Evolutionary conservation across 1,284 basidiomycete genomes (phyloP), one percentile per base, ranked within the genome.

Genomic region (Ceratobasidium sp.): DNA sequence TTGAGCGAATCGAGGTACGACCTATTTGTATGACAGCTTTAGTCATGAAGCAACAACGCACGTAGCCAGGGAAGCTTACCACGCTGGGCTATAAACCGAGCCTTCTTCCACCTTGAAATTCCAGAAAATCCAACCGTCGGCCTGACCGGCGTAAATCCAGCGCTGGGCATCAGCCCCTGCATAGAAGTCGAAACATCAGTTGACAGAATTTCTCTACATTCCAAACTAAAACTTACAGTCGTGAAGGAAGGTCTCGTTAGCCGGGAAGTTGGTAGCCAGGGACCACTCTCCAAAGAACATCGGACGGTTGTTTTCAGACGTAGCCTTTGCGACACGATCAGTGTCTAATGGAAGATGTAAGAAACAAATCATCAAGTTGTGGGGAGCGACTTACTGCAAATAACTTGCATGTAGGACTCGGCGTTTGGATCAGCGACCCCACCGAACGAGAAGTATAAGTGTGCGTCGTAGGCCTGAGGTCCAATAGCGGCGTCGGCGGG

Each of bases 51-150:
- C n/a, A n/a, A n/a, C n/a, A n/a, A n/a, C n/a, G n/a, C n/a, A 42
- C 15, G 12, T 6, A 44, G 18, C 20, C 56, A 15, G 28, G 51
- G 26, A 15, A n/a, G 51, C 77, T 49, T 66, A 78, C 78, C 76
- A 78, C 10, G 66, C 64, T 5, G 63, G 68, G 33, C 49, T 46
- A 12, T 63, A 55, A 3, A 67, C 28, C n/a, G 79, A 69, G 55
- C 64, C 79, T 53, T 85, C 87, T 83, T 94, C 93, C 15, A 91
- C 86, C 82, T 92, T 92, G 86, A 94, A 94, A 84, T 90, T 94
- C 93, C 93, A 94, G 85, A 91, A 94, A 58, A 93, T 88, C 93
- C 93, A 94, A 26, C 93, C 93, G 2, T 88, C 88, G 51, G 89
- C 89, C 81, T 92, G 84, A 77, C 88, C 88, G 79, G 76, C 76